These are phyloP conservation scores for Furcasterigmium sp. DNA, from an alignment of 2,329 filamentous ascomycete genomes.

Conservation along the genomic window DNA sequence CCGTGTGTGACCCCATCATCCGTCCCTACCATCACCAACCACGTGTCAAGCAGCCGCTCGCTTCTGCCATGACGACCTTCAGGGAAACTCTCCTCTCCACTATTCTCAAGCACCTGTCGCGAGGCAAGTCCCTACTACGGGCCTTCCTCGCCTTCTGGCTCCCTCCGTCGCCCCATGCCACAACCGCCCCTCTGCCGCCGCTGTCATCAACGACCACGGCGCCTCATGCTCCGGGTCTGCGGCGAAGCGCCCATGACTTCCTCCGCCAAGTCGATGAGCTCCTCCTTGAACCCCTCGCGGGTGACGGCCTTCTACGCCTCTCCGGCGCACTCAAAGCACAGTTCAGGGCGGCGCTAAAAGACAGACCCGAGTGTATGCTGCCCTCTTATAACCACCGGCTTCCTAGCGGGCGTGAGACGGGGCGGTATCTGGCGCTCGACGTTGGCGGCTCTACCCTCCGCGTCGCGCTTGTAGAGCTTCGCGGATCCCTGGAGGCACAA, in stretches of 20 bases:
- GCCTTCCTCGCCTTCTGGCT: conserved; percentile 37
- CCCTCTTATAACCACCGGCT: conserved; percentile 62
- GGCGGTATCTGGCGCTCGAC: conserved; percentile 58
- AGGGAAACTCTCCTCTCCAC: conserved; percentile 49
- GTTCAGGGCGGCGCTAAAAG: conserved; percentile 46
- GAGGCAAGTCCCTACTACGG: conserved; percentile 54
- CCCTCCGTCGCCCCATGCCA: conserved; percentile 5
- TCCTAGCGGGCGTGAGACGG: conserved; percentile 53
- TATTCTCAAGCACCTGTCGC: conserved; percentile 50
- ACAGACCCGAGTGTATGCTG: conserved; percentile 55
- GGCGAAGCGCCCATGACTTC: conserved; percentile 41
- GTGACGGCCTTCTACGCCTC: conserved; percentile 38
- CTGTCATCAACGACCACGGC: conserved; percentile 6
- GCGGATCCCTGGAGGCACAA: too few species aligned
- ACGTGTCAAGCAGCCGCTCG: conserved; percentile 43
- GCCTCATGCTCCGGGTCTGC: not conserved
- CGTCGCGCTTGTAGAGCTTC: conserved; percentile 58
- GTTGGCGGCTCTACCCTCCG: conserved; percentile 66
- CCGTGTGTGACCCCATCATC: conserved; percentile 9
- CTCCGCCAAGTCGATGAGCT: conserved; percentile 49
- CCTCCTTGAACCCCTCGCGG: conserved; percentile 42
- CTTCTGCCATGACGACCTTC: conserved; percentile 52
- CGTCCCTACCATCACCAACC: conserved; percentile 2
- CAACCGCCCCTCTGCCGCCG: conserved; percentile 14
- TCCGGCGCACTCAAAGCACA: conserved; percentile 47